Base-by-base conservation (phyloP, 345 rosid genomes). In the Salix purpurea region DNA sequence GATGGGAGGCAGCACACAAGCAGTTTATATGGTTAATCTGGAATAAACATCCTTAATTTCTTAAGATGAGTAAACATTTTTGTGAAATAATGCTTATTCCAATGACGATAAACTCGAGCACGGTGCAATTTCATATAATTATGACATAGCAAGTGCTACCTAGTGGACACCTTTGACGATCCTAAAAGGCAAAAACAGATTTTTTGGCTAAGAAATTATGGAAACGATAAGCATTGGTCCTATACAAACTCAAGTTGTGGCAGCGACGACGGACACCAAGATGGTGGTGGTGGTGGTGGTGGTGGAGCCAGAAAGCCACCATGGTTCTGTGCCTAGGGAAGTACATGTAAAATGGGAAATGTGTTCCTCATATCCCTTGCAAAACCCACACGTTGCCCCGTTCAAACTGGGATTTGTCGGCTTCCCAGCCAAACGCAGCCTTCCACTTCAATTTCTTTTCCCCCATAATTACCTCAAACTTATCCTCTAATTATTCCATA, bases 341-440 rank as follows among this genome's bases (percentile, higher is more conserved):
- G 13, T 32, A 69, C 79, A 56, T 73, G 72, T 81, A 67, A 73
- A 83, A 67, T 39, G 79, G 77, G 11, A 32, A 60, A 70, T 13
- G 19, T 77, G 85, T 79, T 42, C 26, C 74, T 24, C 61, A 65
- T 70, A 81, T 80, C 79, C 85, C 78, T 69, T 69, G 66, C 87
- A 85, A 67, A 79, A 70, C 39, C 56, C 46, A 64, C 58, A 74
- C 28, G 44, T 73, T 23, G 79, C 69, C 83, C 84, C 87, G 65
- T 82, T 73, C 48, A 73, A 77, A 76, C 72, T 82, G 88, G 90
- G 89, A 81, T 78, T 64, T 86, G 88, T 85, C 85, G 86, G 86
- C 74, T 64, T 30, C 75, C 34, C 36, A 26, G 36, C 67, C 80
- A 74, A 67, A 30, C 37, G 23, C 58, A 50, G 58, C 58, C 58